Base-by-base conservation (phyloP, 1,284 basidiomycete species). In the Hymenochaete sp. region DNA sequence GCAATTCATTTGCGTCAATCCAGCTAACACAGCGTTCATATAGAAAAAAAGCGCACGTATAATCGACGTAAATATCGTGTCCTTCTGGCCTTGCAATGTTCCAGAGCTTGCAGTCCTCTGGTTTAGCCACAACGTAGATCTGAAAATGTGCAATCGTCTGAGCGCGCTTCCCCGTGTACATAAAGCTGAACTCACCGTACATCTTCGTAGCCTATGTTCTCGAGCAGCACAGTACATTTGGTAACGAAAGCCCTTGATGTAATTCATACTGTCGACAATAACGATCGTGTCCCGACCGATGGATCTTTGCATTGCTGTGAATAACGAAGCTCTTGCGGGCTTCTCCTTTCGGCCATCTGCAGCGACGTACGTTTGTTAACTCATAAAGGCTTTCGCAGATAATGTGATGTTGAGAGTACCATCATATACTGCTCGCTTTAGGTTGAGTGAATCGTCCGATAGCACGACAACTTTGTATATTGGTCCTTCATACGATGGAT, bases 181-280 rank as follows among this genome's bases (percentile, higher is more conserved):
- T 21, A 14, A 31, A n/a, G 32, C 18, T 21, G 13, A 21, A 72
- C 88, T 60, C 61, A 95, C 91, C 42, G 93, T 97, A 59, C 86
- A 89, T 5, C 89, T 82, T 21, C 93, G 71, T 26, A 92, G 69
- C 54, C 85, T 87, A 49, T 83, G 75, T 61, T 98, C 95, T 38
- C 93, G 70, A 3, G 93, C 93, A 0, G 90, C 89, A 59, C 93
- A 98, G 65, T 97, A 97, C 66, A 98, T 83, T 65, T 98, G 95
- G 63, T 98, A 98, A 29, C 95, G 78, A 59, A 93, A 97, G 5
- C 90, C 85, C 62, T 98, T 98, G 73, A 98, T 98, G 63, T 98
- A 97, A 59, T 97, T 95, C 53, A 89, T 77, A 5, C 83, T 80
- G 56, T 98, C 95, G 47, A 93, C 76, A 52, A 98, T 87, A 42